These are phyloP conservation scores for Emydomyces testavorans DNA, from an alignment of 2,329 filamentous ascomycete genomes.

Conservation along the genomic window DNA sequence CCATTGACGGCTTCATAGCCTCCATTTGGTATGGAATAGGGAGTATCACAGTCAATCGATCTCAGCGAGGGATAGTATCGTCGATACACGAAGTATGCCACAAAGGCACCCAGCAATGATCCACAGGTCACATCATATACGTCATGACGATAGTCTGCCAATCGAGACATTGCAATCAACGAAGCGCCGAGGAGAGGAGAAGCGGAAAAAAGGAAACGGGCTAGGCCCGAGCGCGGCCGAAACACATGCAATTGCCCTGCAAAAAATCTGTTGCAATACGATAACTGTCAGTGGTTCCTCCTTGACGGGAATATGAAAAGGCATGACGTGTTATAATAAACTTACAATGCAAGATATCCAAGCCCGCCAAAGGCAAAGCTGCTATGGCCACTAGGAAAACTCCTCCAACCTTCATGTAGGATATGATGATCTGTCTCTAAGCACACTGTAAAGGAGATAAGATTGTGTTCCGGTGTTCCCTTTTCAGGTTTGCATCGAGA, in stretches of 20 bases:
- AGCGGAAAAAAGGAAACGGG: constrained; percentile 44
- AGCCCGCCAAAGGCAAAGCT: constrained; percentile 51
- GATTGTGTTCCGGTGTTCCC: constrained; percentile 43
- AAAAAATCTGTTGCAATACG: constrained; percentile 28
- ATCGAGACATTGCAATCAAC: constrained; percentile 50
- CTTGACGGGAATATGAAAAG: neutral
- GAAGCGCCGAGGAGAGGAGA: constrained; percentile 46
- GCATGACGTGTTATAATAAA: neutral
- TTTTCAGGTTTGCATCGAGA: constrained; percentile 67
- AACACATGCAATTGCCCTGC: constrained; percentile 49
- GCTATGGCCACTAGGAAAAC: constrained; percentile 53
- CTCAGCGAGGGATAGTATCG: constrained; percentile 44
- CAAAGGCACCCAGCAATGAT: constrained; percentile 42
- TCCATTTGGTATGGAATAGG: constrained; percentile 11
- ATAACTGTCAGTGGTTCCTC: neutral
- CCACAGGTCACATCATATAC: constrained; percentile 51
- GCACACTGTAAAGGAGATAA: constrained; percentile 41
- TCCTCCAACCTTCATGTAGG: constrained; percentile 54
- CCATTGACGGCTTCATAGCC: constrained; percentile 6
- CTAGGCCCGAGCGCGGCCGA: constrained; percentile 47
- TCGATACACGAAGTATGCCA: constrained; percentile 49
- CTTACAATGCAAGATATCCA: constrained; percentile 45
- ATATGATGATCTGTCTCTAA: constrained; percentile 43
- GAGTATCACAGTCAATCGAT: constrained; percentile 13
- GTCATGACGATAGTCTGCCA: constrained; percentile 54